Evolutionary conservation across 106 monocot species (phyloP).

Genomic region (Acorus calamus): DNA sequence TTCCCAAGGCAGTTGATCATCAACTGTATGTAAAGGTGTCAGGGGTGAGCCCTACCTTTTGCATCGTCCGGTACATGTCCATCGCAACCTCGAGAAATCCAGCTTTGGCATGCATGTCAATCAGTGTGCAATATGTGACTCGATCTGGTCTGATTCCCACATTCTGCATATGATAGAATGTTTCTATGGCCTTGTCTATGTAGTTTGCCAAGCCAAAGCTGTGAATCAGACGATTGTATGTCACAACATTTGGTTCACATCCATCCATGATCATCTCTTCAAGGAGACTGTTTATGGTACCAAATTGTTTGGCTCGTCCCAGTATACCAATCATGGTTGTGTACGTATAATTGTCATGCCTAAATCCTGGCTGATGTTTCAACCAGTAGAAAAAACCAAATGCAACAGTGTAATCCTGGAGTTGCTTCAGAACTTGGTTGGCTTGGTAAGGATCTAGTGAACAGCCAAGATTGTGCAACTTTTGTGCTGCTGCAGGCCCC

Average conservation of each 20-base stretch:
- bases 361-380: slow-evolving; percentile 70
- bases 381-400: slow-evolving; percentile 90
- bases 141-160: slow-evolving; percentile 62
- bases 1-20: slow-evolving; percentile 98
- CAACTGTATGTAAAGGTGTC: slow-evolving; percentile 95
- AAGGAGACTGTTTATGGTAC: slow-evolving; percentile 39
- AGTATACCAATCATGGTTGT: slow-evolving; percentile 97
- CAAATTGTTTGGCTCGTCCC: slow-evolving; percentile 80
- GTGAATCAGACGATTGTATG: slow-evolving; percentile 87
- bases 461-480: slow-evolving; percentile 45
- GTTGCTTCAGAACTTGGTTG: slow-evolving; percentile 81
- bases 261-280: slow-evolving; percentile 71
- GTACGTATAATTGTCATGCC: slow-evolving; percentile 88
- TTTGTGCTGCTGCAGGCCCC: slow-evolving; percentile 44
- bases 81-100: slow-evolving; percentile 72
- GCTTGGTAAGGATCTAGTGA: slow-evolving; percentile 75
- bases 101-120: slow-evolving; percentile 94
- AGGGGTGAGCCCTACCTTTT: slow-evolving; percentile 60
- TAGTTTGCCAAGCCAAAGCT: slow-evolving; percentile 87
- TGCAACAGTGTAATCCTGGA: slow-evolving; percentile 70
- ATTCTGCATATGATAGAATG: slow-evolving; percentile 74
- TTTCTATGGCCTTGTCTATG: slow-evolving; percentile 52
- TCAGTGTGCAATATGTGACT: slow-evolving; percentile 89
- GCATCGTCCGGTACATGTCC: slow-evolving; percentile 64
- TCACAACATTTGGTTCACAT: slow-evolving; percentile 71